These are phyloP conservation scores for Leccinum pachyderme DNA, from an alignment of 1,284 basidiomycete species.

Conservation along the genomic window DNA sequence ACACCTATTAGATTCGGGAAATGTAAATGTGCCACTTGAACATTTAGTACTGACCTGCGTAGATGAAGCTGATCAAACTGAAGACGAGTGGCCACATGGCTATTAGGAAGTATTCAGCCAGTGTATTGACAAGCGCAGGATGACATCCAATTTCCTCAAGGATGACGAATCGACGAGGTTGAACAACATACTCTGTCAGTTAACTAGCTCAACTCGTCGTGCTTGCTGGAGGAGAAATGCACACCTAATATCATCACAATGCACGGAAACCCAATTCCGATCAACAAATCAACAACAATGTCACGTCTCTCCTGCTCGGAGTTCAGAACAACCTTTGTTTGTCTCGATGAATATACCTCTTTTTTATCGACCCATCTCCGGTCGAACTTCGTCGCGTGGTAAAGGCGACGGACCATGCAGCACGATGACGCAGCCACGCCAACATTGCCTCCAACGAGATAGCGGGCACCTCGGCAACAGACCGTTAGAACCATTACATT, in stretches of 20 bases:
- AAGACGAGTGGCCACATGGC: slow-evolving; percentile 43
- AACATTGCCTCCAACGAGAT: slow-evolving; percentile 30
- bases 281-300: slow-evolving; percentile 14
- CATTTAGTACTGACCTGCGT: slow-evolving; percentile 36
- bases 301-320: slow-evolving; percentile 10
- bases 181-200: slow-evolving; percentile 26
- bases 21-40: not conserved
- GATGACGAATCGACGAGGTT: slow-evolving; percentile 52
- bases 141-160: slow-evolving; percentile 57
- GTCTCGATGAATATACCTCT: slow-evolving; percentile 4
- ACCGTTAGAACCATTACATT: not conserved
- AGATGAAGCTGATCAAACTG: slow-evolving; percentile 38
- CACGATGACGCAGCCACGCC: slow-evolving; percentile 44
- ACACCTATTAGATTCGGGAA: not conserved
- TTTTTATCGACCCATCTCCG: not conserved
- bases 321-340: not conserved
- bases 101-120: slow-evolving; percentile 41
- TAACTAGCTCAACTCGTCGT: not conserved
- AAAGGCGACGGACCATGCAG: slow-evolving; percentile 44
- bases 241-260: slow-evolving; percentile 37
- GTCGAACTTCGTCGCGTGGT: slow-evolving; percentile 9
- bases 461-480: slow-evolving; percentile 8
- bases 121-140: slow-evolving; percentile 44
- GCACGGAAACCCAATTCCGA: slow-evolving; percentile 34
- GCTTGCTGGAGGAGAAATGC: slow-evolving; percentile 9